Evolutionary conservation across 1,139 yeast species (phyloP), one percentile per base, ranked within the genome.

Genomic region (Suhomyces coccinellae): DNA sequence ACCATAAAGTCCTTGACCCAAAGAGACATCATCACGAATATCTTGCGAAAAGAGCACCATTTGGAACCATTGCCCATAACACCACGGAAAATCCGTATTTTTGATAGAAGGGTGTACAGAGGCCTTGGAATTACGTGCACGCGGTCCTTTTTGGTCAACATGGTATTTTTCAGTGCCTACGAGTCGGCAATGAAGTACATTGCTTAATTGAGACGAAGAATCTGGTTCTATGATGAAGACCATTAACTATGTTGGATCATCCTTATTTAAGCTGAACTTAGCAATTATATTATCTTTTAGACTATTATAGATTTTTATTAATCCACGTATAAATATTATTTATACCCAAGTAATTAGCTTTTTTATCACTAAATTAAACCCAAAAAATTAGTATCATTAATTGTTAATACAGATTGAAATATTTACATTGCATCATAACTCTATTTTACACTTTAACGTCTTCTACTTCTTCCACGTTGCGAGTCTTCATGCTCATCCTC

Each of bases 71-170:
- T 68, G 11, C 70, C 73, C 0, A 48, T 62, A 2, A 58, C 58
- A n/a, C 44, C 57, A 1, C 62, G 78, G 37, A 61, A 59, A 32
- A 51, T 75, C 41, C 61, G 57, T 13, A 58, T 63, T 41, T 71
- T 80, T 32, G 63, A 69, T 22, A 66, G 77, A 39, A 67, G 76
- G 29, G 74, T 85, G 75, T 88, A 87, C 63, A 69, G 91, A 44
- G 96, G 96, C 0, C 69, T 88, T 43, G 88, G 90, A 1, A 85
- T 88, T 27, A 83, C 91, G 7, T 69, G 86, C 28, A 67, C 83
- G 6, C 72, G 96, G 49, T 82, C 95, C 0, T 80, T 88, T 46
- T 56, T 85, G 46, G 84, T 84, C 12, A 89, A 88, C 49, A 79
- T 85, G 79, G 83, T 84, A 9, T 87, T 88, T 61, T 88, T 88